A percentile compares a stretch with the other conserved stretches of the same genome.
phyloP scores from a whole-genome alignment of 257 asterid species.

The Solanum dulcamara region DNA sequence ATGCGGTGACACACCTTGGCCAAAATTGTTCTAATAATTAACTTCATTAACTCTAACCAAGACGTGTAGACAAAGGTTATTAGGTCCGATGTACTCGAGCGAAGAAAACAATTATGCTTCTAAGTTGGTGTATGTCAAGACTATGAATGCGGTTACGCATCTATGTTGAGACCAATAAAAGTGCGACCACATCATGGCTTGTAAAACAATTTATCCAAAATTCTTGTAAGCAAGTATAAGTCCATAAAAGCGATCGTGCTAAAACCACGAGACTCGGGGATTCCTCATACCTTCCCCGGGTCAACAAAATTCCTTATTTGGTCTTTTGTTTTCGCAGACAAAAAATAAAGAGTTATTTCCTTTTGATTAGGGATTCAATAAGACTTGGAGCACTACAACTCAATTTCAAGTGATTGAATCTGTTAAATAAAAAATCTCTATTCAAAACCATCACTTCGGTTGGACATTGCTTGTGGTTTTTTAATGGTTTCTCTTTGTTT shows the following conservation, averaged over 20 bases:
- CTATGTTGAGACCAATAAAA: background rate
- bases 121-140: background rate
- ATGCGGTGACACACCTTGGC: background rate
- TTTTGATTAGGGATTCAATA: background rate
- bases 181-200: background rate
- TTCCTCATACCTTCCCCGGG: background rate
- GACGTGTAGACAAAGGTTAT: background rate
- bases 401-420: background rate
- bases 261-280: background rate
- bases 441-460: background rate
- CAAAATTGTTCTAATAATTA: background rate
- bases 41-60: background rate
- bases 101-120: background rate
- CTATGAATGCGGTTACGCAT: background rate
- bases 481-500: background rate
- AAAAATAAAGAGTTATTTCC: background rate
- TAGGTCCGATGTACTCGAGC: background rate
- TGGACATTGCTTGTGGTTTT: background rate
- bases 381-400: background rate
- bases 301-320: background rate
- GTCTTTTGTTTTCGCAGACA: background rate
- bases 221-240: background rate
- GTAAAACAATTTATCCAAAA: background rate
- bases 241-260: background rate
- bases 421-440: background rate